Evolutionary conservation across 78 protist genomes (phyloP).

Genomic region (Dictyostelium intermedium): DNA sequence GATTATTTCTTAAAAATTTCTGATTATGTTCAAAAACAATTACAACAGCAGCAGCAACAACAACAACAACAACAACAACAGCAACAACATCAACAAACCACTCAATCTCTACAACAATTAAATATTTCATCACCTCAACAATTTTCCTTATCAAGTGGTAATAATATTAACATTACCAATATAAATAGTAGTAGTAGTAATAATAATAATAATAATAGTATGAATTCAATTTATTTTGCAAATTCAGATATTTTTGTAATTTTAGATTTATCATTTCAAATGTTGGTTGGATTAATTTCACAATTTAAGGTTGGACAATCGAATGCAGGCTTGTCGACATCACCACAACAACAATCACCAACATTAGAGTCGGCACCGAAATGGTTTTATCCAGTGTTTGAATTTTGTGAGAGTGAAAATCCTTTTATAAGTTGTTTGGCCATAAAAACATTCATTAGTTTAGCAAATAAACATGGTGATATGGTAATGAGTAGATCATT

Average conservation of each 20-base stretch:
- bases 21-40: constrained; percentile 4
- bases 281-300: constrained; percentile 42
- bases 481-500: constrained; percentile 7
- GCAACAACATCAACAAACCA: background rate
- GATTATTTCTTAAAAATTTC: constrained; percentile 32
- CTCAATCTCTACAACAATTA: background rate
- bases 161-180: background rate
- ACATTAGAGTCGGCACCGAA: constrained; percentile 33
- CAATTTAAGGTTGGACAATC: constrained; percentile 18
- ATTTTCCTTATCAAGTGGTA: background rate
- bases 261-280: constrained; percentile 50
- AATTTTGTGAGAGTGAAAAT: constrained; percentile 45
- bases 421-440: constrained; percentile 64
- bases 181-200: background rate
- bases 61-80: background rate
- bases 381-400: constrained; percentile 63
- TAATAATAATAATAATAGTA: background rate
- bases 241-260: constrained; percentile 39
- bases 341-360: constrained; percentile 35
- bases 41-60: background rate
- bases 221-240: background rate
- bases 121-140: background rate
- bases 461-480: constrained; percentile 40
- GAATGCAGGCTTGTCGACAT: background rate
- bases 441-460: constrained; percentile 41